Conservation (phyloP, 2,329 filamentous ascomycete species). For the Fusarium nurragi region DNA sequence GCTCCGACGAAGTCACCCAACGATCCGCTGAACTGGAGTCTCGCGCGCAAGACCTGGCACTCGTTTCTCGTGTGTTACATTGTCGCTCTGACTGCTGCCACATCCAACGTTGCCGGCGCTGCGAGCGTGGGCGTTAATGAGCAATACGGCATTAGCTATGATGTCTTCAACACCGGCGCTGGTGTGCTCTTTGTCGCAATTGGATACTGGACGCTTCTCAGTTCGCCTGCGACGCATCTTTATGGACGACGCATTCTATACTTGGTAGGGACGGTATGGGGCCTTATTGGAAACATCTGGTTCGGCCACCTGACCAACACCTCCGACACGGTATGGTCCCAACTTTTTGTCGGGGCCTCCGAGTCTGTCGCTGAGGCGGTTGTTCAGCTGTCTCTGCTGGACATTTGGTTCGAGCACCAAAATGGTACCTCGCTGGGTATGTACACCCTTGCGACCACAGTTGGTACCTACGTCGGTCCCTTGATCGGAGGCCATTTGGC, state of each 20-base stretch:
- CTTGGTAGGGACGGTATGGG: slow-evolving; percentile 60
- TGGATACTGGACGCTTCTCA: slow-evolving; percentile 64
- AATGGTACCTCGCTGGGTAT: slow-evolving; percentile 63
- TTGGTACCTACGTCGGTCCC: slow-evolving; percentile 66
- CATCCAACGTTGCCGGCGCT: slow-evolving; percentile 64
- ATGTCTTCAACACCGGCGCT: slow-evolving; percentile 64
- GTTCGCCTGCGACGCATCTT: slow-evolving; percentile 62
- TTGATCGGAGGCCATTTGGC: slow-evolving; percentile 62
- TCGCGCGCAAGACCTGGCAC: slow-evolving; percentile 60
- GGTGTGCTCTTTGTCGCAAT: slow-evolving; percentile 66
- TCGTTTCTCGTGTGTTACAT: slow-evolving; percentile 62
- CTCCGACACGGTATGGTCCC: slow-evolving; percentile 62
- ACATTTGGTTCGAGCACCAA: slow-evolving; percentile 67
- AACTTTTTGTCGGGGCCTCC: slow-evolving; percentile 66
- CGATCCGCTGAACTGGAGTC: slow-evolving; percentile 63
- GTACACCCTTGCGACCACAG: slow-evolving; percentile 64
- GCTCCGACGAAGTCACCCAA: slow-evolving; percentile 63
- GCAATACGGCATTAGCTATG: slow-evolving; percentile 61
- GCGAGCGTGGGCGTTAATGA: slow-evolving; percentile 60
- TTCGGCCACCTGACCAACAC: slow-evolving; percentile 57
- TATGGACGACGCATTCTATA: slow-evolving; percentile 66
- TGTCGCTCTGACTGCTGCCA: slow-evolving; percentile 64
- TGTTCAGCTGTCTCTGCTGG: slow-evolving; percentile 65
- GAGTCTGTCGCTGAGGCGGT: slow-evolving; percentile 66
- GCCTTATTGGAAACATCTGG: slow-evolving; percentile 63